A percentile compares a stretch with the other conserved stretches of the same genome.
Conservation (phyloP, 2,329 filamentous ascomycete species). For the Fusarium sororula region DNA sequence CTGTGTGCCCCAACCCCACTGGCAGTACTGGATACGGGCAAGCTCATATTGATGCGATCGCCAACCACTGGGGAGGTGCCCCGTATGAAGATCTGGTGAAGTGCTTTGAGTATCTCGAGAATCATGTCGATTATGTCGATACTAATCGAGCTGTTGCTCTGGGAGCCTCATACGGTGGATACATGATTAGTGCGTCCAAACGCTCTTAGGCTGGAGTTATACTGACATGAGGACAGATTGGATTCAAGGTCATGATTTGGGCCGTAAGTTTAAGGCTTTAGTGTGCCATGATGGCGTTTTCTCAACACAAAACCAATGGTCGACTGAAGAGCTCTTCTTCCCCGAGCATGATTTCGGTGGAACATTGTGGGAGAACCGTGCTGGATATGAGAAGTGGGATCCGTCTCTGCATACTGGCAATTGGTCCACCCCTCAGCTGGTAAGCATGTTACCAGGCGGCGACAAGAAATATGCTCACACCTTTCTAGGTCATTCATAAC, state of each 20-base stretch:
- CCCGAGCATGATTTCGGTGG: slow-evolving; percentile 74
- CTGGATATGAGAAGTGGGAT: slow-evolving; percentile 75
- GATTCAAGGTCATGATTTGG: slow-evolving; percentile 88
- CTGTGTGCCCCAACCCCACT: slow-evolving; percentile 83
- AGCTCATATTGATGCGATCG: slow-evolving; percentile 78
- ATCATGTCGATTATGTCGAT: slow-evolving; percentile 74
- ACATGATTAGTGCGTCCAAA: slow-evolving; percentile 71
- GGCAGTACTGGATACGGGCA: slow-evolving; percentile 87
- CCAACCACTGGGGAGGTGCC: slow-evolving; percentile 82
- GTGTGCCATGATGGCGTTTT: slow-evolving; percentile 91
- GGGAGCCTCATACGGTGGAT: slow-evolving; percentile 79
- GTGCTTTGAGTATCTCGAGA: slow-evolving; percentile 77
- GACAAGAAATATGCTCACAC: not conserved
- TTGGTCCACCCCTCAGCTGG: slow-evolving; percentile 88
- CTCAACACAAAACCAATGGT: slow-evolving; percentile 72
- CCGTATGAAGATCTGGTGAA: slow-evolving; percentile 86
- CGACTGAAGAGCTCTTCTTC: slow-evolving; percentile 76
- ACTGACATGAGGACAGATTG: slow-evolving; percentile 65
- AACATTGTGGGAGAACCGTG: slow-evolving; percentile 68
- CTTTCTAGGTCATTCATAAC: slow-evolving; percentile 74
- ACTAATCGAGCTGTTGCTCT: slow-evolving; percentile 74
- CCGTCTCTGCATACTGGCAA: slow-evolving; percentile 70
- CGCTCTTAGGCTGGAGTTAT: too few species aligned
- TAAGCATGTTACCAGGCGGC: slow-evolving; percentile 48
- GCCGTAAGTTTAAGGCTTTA: slow-evolving; percentile 85